Evolutionary conservation across 106 monocot genomes (phyloP).

Genomic region (Platanthera guangdongensis): DNA sequence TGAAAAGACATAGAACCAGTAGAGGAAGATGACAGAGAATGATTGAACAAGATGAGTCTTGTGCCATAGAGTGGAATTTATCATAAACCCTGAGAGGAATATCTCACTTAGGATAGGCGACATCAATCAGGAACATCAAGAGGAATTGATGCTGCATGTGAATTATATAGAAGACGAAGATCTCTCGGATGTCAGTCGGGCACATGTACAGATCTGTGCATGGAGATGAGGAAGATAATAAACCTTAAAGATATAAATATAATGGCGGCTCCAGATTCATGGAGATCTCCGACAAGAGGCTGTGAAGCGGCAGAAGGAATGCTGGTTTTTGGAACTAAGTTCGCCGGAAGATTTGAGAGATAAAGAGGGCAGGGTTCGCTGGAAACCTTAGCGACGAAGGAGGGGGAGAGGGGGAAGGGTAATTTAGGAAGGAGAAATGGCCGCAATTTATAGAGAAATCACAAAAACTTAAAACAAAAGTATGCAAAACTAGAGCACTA

Average conservation of each 20-base stretch:
- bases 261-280: background rate
- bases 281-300: background rate
- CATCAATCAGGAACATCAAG: slow-evolving; percentile 36
- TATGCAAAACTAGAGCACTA: too few relatives aligned
- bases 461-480: too few relatives aligned
- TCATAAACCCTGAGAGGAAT: slow-evolving; percentile 43
- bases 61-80: slow-evolving; percentile 39
- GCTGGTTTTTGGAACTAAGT: background rate
- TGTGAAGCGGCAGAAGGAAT: too few relatives aligned
- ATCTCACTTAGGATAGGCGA: slow-evolving; percentile 42
- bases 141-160: slow-evolving; percentile 20
- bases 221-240: background rate
- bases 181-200: too few relatives aligned
- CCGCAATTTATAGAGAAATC: slow-evolving; percentile 22
- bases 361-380: background rate
- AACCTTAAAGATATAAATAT: background rate
- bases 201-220: background rate
- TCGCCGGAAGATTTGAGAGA: background rate
- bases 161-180: background rate
- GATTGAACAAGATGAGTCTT: slow-evolving; percentile 47
- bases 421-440: slow-evolving; percentile 11
- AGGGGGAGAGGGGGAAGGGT: slow-evolving; percentile 14
- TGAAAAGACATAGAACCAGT: slow-evolving; percentile 78
- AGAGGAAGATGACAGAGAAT: slow-evolving; percentile 61
- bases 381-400: background rate